phyloP scores from a whole-genome alignment of 805 yeast genomes.

The Pichia membranifaciens region DNA sequence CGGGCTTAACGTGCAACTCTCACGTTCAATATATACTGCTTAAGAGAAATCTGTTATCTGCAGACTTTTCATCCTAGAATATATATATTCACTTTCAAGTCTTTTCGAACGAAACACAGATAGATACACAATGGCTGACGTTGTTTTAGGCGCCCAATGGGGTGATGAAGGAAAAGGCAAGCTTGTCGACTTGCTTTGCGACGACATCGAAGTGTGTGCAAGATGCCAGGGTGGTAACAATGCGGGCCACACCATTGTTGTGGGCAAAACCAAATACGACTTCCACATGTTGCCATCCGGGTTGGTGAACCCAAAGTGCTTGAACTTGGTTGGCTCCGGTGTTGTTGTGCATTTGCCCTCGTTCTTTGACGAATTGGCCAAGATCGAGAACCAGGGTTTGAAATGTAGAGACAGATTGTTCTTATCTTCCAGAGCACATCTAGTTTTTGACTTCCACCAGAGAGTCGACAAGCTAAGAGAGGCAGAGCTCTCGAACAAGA shows the following conservation, averaged over 20 bases:
- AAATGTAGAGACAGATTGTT: slow-evolving; percentile 71
- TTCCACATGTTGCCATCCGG: slow-evolving; percentile 99
- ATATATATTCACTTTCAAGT: not conserved
- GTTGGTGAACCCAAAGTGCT: slow-evolving; percentile 88
- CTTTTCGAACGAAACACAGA: not conserved
- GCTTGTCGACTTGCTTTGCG: slow-evolving; percentile 91
- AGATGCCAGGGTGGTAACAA: slow-evolving; percentile 99
- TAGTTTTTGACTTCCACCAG: slow-evolving; percentile 98
- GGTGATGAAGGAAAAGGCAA: slow-evolving; percentile 99
- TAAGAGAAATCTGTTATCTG: not conserved
- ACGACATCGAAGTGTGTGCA: slow-evolving; percentile 92
- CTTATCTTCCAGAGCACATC: slow-evolving; percentile 88
- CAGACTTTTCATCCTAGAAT: too few species aligned
- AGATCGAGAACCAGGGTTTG: slow-evolving; percentile 77
- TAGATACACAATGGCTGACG: slow-evolving; percentile 58
- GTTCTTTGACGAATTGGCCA: slow-evolving; percentile 78
- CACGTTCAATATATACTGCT: not conserved
- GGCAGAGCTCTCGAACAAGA: slow-evolving; percentile 73
- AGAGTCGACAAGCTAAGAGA: slow-evolving; percentile 93
- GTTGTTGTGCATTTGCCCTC: slow-evolving; percentile 95
- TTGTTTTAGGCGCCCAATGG: slow-evolving; percentile 98
- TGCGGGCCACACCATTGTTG: slow-evolving; percentile 99
- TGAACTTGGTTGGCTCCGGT: slow-evolving; percentile 89
- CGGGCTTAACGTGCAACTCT: slow-evolving; percentile 5
- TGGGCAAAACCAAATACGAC: slow-evolving; percentile 80